Conservation (phyloP, 1,139 yeast genomes). For the Saccharomyces pastorianus region DNA sequence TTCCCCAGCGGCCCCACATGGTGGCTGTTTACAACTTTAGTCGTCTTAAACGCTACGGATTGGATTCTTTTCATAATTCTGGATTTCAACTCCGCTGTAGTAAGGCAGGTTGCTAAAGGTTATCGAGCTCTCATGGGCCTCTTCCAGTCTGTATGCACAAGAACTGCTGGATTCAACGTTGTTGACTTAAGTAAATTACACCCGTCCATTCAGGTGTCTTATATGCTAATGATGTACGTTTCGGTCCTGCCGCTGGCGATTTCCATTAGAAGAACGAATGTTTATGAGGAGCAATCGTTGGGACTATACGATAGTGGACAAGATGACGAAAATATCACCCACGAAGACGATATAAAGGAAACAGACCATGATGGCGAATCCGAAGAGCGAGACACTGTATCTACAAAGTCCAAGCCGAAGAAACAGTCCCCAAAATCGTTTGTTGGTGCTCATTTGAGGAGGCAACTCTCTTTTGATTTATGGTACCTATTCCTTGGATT, state of each 20-base stretch:
- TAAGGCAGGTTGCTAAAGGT: slow-evolving; percentile 49
- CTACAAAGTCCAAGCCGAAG: slow-evolving; percentile 6
- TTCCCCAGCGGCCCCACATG: slow-evolving; percentile 90
- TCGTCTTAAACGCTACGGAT: slow-evolving; percentile 69
- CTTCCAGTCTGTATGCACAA: slow-evolving; percentile 80
- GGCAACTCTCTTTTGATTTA: slow-evolving; percentile 84
- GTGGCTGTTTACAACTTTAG: slow-evolving; percentile 76
- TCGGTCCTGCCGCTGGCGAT: slow-evolving; percentile 93
- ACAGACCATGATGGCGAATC: slow-evolving; percentile 15
- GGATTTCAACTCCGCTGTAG: slow-evolving; percentile 48
- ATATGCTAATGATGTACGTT: slow-evolving; percentile 94
- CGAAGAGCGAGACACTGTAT: background rate
- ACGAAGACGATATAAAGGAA: slow-evolving; percentile 36
- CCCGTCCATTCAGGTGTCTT: slow-evolving; percentile 87
- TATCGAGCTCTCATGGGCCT: slow-evolving; percentile 69
- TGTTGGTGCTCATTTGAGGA: slow-evolving; percentile 78
- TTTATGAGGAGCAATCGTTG: slow-evolving; percentile 89
- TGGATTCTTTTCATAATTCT: slow-evolving; percentile 68
- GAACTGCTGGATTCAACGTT: slow-evolving; percentile 85
- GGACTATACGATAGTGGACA: slow-evolving; percentile 50
- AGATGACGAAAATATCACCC: slow-evolving; percentile 9
- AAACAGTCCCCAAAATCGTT: slow-evolving; percentile 40
- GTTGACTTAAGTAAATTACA: slow-evolving; percentile 62
- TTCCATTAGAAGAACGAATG: slow-evolving; percentile 90
- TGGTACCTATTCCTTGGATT: slow-evolving; percentile 88